Evolutionary conservation across 1,284 basidiomycete genomes (phyloP).

Genomic region (Amylostereum areolatum): DNA sequence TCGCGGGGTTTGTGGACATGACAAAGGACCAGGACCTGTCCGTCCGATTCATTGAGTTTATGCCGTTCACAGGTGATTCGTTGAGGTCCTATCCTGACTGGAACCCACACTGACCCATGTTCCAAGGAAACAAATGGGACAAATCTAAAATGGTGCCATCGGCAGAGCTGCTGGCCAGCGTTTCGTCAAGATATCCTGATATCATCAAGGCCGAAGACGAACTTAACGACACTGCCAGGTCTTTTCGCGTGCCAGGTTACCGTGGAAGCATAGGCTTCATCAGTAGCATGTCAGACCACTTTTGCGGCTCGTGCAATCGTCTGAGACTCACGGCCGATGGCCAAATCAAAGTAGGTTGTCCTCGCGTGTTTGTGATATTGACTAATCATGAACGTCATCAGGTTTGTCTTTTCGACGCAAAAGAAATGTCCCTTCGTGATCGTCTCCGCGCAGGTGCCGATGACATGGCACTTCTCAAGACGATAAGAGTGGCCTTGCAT

Average conservation of each 20-base stretch:
- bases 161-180: conserved; percentile 46
- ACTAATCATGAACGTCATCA: conserved; percentile 21
- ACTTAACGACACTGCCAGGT: conserved; percentile 76
- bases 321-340: conserved; percentile 84
- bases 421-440: conserved; percentile 79
- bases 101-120: not conserved
- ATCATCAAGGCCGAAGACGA: conserved; percentile 56
- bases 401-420: conserved; percentile 85
- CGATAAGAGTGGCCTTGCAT: conserved; percentile 62
- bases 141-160: conserved; percentile 78
- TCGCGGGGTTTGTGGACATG: conserved; percentile 73
- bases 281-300: conserved; percentile 89
- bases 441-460: conserved; percentile 57
- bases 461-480: conserved; percentile 59
- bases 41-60: conserved; percentile 88
- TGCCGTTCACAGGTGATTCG: conserved; percentile 78
- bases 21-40: conserved; percentile 61
- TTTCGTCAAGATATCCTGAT: conserved; percentile 42
- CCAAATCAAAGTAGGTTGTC: conserved; percentile 68
- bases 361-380: conserved; percentile 1
- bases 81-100: conserved; percentile 11
- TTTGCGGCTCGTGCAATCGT: conserved; percentile 82
- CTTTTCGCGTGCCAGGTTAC: conserved; percentile 71
- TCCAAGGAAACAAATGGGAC: conserved; percentile 79
- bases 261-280: conserved; percentile 81